Base-by-base conservation (phyloP, 257 asterid species). In the Ehretia macrophylla region DNA sequence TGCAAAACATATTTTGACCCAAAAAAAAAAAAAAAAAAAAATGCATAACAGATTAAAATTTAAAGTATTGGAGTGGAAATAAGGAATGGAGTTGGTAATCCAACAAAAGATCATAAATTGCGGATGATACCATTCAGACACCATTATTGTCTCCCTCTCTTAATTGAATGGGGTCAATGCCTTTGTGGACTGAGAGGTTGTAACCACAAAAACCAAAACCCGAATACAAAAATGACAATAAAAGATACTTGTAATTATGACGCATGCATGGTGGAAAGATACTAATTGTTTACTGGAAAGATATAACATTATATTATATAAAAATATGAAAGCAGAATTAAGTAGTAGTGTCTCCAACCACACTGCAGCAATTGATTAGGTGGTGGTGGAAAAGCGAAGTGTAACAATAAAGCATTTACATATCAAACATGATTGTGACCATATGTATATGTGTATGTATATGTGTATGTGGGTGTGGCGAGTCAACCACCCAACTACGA, bases 181-280 rank as follows among this genome's bases (percentile, higher is more conserved):
- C 20, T 1, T 4, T 2, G 8, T 8, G 38, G 17, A 51, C 16
- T 58, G 46, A 17, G 18, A 47, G n/a, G n/a, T 42, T 10, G 38
- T 32, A 22, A 14, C 23, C 57, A 9, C 4, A 27, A 19, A 58
- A 45, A 32, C 42, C 17, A 18, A 52, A 51, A 13, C 4, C 21
- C 11, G 57, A 27, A 58, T 3, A 16, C 9, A 42, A 53, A 16
- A 22, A 47, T 16, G 40, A 58, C 22, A 51, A 23, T 59, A 37
- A 18, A n/a, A n/a, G n/a, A n/a, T n/a, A n/a, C n/a, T 51, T 37
- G 56, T 47, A 49, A 66, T 66, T 55, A 72, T 72, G 52, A 49
- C 64, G 58, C 68, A 56, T 72, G 58, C n/a, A 54, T 71, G 69
- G 58, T 37, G 45, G 21, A 42, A 42, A 42, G 16, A 11, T 10